Percentiles rank a stretch among this genome's conserved stretches.
Conservation (phyloP, 2,329 filamentous ascomycete species). For the Sarocladium brachiariae region DNA sequence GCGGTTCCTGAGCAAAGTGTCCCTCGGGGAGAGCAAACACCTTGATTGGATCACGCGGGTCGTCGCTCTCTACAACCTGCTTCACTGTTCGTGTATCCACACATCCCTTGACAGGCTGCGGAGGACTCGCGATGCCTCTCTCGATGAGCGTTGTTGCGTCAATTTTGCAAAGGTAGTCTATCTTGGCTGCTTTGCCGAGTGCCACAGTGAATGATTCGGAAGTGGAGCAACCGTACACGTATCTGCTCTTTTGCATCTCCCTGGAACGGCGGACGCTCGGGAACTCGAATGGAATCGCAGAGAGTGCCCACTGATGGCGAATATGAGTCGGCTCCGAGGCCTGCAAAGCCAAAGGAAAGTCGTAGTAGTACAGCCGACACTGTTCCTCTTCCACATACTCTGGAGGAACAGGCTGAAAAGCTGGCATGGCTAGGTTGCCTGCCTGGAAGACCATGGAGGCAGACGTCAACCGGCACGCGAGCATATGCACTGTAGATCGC, state of each 20-base stretch:
- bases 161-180: conserved; percentile 58
- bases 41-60: conserved; percentile 48
- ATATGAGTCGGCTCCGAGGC: conserved; percentile 30
- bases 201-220: conserved; percentile 50
- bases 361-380: conserved; percentile 64
- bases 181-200: conserved; percentile 58
- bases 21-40: conserved; percentile 54
- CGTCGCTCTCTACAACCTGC: conserved; percentile 40
- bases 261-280: conserved; percentile 48
- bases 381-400: conserved; percentile 52
- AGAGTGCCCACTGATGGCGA: conserved; percentile 56
- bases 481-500: conserved; percentile 45
- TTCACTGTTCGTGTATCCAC: conserved; percentile 50
- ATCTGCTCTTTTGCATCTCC: conserved; percentile 52
- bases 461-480: conserved; percentile 61
- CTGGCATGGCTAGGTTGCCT: conserved; percentile 53
- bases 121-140: conserved; percentile 38
- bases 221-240: conserved; percentile 62
- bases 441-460: conserved; percentile 58
- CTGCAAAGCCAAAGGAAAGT: conserved; percentile 39
- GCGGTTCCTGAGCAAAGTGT: conserved; percentile 60
- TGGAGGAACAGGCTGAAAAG: conserved; percentile 20
- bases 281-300: conserved; percentile 62
- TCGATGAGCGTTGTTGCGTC: conserved; percentile 47
- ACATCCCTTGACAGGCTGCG: conserved; percentile 48